Evolutionary conservation across 2,329 filamentous ascomycete species (phyloP).

Genomic region (Zymoseptoria passerinii): DNA sequence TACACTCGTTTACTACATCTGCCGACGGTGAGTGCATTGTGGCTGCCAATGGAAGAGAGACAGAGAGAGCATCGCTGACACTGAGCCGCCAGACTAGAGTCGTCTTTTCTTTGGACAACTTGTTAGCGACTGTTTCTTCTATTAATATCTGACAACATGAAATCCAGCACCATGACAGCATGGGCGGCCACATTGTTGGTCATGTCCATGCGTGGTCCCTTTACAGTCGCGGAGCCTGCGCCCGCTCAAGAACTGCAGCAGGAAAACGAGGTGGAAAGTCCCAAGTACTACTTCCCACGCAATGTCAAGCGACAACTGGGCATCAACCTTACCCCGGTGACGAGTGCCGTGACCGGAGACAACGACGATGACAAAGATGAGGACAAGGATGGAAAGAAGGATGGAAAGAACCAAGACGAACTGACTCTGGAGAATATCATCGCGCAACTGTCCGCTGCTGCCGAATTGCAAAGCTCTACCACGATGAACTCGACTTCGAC

Average conservation of each 20-base stretch:
- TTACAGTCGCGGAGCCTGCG: conserved; percentile 43
- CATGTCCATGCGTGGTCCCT: conserved; percentile 36
- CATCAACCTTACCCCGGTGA: conserved; percentile 20
- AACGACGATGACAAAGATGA: not conserved
- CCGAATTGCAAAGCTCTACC: not conserved
- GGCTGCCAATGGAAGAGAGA: not conserved
- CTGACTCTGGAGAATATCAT: not conserved
- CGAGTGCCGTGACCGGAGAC: not conserved
- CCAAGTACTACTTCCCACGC: conserved; percentile 42
- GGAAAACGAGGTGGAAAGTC: conserved; percentile 29
- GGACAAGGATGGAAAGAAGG: too few relatives aligned
- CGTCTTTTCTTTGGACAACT: conserved; percentile 7
- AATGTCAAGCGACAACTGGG: conserved; percentile 37
- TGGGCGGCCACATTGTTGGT: conserved; percentile 41
- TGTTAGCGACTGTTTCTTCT: conserved; percentile 11
- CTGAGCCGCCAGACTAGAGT: conserved; percentile 6
- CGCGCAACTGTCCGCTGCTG: not conserved
- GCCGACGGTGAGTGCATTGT: conserved; percentile 27
- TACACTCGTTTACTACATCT: conserved; percentile 43
- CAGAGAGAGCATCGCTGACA: not conserved
- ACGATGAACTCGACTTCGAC: not conserved
- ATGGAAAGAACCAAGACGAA: not conserved
- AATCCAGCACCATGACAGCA: conserved; percentile 36
- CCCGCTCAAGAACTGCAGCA: conserved; percentile 37
- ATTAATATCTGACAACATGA: conserved; percentile 27